A percentile compares a stretch with the other conserved stretches of the same genome.
phyloP scores from a whole-genome alignment of 768 basidiomycete species.

The Rhizopogon roseolus region DNA sequence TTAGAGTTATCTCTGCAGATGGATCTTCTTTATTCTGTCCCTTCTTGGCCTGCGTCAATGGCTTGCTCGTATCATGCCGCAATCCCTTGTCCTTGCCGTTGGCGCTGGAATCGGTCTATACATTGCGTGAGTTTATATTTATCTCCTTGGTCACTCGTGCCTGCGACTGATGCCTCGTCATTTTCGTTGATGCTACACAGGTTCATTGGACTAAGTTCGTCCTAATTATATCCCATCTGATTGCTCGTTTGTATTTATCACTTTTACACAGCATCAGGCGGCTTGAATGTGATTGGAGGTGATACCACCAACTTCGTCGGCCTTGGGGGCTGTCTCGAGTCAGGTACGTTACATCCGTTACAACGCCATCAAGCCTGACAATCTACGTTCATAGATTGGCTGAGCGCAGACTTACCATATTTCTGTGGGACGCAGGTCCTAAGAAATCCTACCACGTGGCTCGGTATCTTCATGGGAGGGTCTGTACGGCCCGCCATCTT shows the following conservation, averaged over 20 bases:
- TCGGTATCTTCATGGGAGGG: constrained; percentile 86
- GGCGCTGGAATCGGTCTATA: constrained; percentile 87
- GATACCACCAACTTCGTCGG: constrained; percentile 65
- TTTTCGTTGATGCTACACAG: constrained; percentile 27
- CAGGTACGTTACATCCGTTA: constrained; percentile 26
- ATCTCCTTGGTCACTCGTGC: neutral
- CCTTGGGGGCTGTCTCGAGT: constrained; percentile 67
- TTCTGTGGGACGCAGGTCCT: constrained; percentile 66
- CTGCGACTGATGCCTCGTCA: constrained; percentile 8
- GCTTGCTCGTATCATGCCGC: constrained; percentile 85
- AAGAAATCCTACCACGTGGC: constrained; percentile 76
- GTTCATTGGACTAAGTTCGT: constrained; percentile 70
- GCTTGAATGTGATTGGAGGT: constrained; percentile 75
- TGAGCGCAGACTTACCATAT: constrained; percentile 38
- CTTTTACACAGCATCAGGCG: constrained; percentile 45
- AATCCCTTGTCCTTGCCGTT: constrained; percentile 79
- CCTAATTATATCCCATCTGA: neutral
- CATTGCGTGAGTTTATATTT: constrained; percentile 57
- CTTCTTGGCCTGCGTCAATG: constrained; percentile 84
- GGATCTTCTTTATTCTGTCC: constrained; percentile 79
- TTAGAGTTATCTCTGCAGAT: constrained; percentile 34
- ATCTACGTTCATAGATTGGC: constrained; percentile 33
- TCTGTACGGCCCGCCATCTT: constrained; percentile 26
- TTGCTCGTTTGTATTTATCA: neutral
- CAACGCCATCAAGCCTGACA: constrained; percentile 6